phyloP scores from a whole-genome alignment of 345 rosid genomes.

The Citrus sp. region DNA sequence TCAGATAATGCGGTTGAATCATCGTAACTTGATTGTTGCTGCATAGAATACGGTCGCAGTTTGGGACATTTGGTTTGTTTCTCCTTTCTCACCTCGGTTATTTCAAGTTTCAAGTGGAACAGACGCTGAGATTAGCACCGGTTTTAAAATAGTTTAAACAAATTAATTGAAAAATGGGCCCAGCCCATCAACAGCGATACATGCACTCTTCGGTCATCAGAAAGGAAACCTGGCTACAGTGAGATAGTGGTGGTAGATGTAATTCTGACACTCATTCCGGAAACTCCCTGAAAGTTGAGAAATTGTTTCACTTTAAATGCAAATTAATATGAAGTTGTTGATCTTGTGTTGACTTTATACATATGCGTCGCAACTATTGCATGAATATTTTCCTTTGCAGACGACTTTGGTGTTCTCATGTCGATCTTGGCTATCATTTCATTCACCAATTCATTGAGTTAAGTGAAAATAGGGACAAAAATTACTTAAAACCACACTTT shows the following conservation, averaged over 20 bases:
- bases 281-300: no score
- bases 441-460: neutral
- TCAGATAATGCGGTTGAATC: neutral
- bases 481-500: no score
- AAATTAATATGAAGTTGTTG: neutral
- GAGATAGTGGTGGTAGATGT: neutral
- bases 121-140: neutral
- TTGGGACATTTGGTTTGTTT: neutral
- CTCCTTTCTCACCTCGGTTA: neutral
- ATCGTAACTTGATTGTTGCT: neutral
- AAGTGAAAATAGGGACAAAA: neutral
- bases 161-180: neutral
- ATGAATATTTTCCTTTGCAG: neutral
- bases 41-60: neutral
- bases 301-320: neutral
- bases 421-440: neutral
- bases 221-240: neutral
- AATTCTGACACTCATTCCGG: neutral
- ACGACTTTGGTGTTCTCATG: neutral
- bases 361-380: neutral
- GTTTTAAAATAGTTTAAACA: neutral
- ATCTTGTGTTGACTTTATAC: neutral
- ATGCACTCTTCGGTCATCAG: neutral
- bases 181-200: conserved; percentile 7
- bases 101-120: neutral